Conservation (phyloP, 2,329 filamentous ascomycete species). For the Neofusicoccum kwambonambiense region DNA sequence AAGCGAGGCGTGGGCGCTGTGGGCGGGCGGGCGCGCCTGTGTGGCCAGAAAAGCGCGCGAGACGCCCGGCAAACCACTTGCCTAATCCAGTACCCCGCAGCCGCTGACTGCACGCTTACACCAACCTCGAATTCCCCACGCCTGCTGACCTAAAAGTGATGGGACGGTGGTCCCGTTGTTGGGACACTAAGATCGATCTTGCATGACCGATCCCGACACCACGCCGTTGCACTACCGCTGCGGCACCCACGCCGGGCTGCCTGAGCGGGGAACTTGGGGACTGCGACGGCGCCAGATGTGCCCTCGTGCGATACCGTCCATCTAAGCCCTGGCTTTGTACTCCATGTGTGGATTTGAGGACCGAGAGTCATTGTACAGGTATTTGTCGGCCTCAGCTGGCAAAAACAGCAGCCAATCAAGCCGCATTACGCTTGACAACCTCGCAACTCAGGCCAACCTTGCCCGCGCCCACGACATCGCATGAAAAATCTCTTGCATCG, state of each 20-base stretch:
- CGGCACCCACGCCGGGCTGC: too few relatives aligned
- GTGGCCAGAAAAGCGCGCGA: too few relatives aligned
- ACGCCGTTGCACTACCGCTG: neutral
- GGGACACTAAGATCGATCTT: slow-evolving; percentile 7
- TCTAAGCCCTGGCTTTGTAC: too few relatives aligned
- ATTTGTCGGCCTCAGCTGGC: too few relatives aligned
- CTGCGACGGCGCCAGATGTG: too few relatives aligned
- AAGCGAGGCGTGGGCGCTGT: too few relatives aligned
- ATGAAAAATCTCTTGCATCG: neutral
- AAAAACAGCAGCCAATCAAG: neutral
- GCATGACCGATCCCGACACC: neutral
- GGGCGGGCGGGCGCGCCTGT: too few relatives aligned
- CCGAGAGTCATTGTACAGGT: too few relatives aligned
- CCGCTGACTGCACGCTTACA: neutral
- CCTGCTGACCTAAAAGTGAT: neutral
- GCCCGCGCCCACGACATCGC: neutral
- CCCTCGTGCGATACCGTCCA: too few relatives aligned
- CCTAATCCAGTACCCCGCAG: neutral
- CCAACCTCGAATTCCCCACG: too few relatives aligned
- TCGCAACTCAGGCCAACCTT: neutral
- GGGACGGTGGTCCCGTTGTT: neutral
- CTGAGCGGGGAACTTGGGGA: too few relatives aligned
- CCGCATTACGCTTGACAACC: neutral
- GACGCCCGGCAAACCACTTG: neutral
- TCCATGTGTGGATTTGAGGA: too few relatives aligned